Base-by-base conservation (phyloP, 768 basidiomycete species). In the Hydnomerulius pinastri region DNA sequence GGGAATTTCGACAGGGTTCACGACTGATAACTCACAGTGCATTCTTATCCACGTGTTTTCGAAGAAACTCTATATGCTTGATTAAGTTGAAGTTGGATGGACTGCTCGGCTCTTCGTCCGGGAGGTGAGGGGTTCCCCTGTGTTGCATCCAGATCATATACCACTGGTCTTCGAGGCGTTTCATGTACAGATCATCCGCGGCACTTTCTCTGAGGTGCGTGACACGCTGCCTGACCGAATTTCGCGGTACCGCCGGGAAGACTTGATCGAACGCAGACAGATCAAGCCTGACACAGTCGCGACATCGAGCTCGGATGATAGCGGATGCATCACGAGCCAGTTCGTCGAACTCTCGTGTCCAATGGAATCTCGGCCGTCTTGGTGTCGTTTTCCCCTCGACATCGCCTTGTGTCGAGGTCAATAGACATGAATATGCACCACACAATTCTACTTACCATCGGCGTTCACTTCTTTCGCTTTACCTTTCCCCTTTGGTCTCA, bases 301-400 rank as follows among this genome's bases (percentile, higher is more conserved):
- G 79, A 61, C 87, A 88, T 13, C 95, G 86, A 29, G 86, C 87
- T 58, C 81, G 81, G 50, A 98, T 81, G 55, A 98, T 85, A 10
- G 82, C 87, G 39, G 83, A 85, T 0, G 87, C 86, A 62, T 98
- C 96, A 46, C 87, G 81, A 21, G 87, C 86, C 32, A 94, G 78
- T 53, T 98, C 96, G 48, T 98, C 93, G 48, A 86, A 92, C 43
- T 95, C 90, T 33, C 78, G 69, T 47, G 81, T 90, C 93, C 92
- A 98, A 41, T 82, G 81, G 63, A 92, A 92, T 47, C 86, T 77
- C 41, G 83, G 79, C 15, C 89, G 78, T 45, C 86, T 58, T n/a
- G 43, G 60, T 20, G 42, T 60, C 58, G 28, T 47, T 54, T 52
- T 44, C 3, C 41, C 27, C 23, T 41, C 33, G 20, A 13, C 25